phyloP scores from a whole-genome alignment of 768 basidiomycete genomes.

The Steccherinum ochraceum region DNA sequence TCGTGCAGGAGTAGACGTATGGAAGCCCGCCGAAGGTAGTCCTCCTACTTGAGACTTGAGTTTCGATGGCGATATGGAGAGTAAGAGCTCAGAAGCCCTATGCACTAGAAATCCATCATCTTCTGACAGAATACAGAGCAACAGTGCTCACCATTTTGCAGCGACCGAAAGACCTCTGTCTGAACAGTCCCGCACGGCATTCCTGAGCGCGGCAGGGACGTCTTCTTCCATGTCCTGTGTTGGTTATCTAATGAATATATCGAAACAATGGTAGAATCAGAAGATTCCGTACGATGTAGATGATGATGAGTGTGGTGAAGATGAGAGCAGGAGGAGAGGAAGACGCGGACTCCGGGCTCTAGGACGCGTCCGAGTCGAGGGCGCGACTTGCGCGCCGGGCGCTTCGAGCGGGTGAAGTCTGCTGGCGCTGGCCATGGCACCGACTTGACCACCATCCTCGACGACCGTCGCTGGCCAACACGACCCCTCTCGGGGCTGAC shows the following conservation, averaged over 20 bases:
- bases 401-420: no score
- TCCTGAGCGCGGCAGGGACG: slow-evolving; percentile 49
- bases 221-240: not conserved
- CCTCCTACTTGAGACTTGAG: slow-evolving; percentile 27
- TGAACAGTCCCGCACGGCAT: slow-evolving; percentile 64
- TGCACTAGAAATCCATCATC: not conserved
- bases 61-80: slow-evolving; percentile 48
- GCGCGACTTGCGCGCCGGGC: no score
- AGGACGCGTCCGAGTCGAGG: no score
- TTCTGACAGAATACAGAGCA: no score
- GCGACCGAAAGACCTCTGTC: slow-evolving; percentile 65
- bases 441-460: no score
- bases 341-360: no score
- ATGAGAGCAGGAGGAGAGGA: no score
- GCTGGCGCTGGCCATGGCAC: no score
- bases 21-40: slow-evolving; percentile 29
- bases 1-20: slow-evolving; percentile 56
- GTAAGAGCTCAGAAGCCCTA: slow-evolving; percentile 75
- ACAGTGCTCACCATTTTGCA: slow-evolving; percentile 62
- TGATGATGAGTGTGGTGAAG: not conserved
- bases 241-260: not conserved
- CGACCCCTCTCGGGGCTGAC: no score
- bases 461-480: no score
- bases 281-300: not conserved
- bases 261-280: not conserved